phyloP scores from a whole-genome alignment of 352 stramenopile genomes.

The Phytophthora lateralis region DNA sequence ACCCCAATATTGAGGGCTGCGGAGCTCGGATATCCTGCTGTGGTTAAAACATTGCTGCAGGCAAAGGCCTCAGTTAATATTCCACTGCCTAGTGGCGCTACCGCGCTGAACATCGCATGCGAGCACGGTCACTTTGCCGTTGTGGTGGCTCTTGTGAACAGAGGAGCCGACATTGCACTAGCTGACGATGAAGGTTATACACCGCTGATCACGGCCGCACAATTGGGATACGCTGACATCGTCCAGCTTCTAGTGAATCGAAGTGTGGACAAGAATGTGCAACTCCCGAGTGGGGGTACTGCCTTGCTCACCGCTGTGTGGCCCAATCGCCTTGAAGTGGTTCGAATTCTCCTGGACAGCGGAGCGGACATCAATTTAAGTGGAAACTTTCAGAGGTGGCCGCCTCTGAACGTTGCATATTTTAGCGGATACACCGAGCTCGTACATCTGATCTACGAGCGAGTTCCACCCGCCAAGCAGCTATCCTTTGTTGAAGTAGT shows the following conservation, averaged over 20 bases:
- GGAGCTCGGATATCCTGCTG: background rate
- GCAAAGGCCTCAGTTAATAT: background rate
- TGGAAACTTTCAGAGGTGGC: constrained; percentile 12
- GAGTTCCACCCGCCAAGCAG: background rate
- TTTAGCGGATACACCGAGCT: constrained; percentile 15
- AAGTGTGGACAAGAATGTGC: constrained; percentile 2
- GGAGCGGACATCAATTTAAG: constrained; percentile 15
- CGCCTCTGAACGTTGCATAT: constrained; percentile 12
- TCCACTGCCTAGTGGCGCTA: background rate
- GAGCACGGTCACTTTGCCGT: constrained; percentile 1
- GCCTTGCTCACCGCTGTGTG: constrained; percentile 11
- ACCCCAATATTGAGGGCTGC: constrained; percentile 7
- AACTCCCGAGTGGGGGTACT: constrained; percentile 7
- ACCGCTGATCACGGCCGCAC: constrained; percentile 5
- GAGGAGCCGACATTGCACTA: background rate
- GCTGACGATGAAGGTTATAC: constrained; percentile 12
- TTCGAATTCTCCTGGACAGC: constrained; percentile 15
- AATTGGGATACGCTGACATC: constrained; percentile 4
- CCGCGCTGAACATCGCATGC: constrained; percentile 8
- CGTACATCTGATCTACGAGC: constrained; percentile 10
- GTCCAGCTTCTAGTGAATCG: constrained; percentile 13
- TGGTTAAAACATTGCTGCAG: background rate
- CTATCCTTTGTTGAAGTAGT: constrained; percentile 1
- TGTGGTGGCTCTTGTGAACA: constrained; percentile 5
- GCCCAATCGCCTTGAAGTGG: constrained; percentile 5